phyloP scores from a whole-genome alignment of 2,329 filamentous ascomycete genomes.

The Penicillium sp. region DNA sequence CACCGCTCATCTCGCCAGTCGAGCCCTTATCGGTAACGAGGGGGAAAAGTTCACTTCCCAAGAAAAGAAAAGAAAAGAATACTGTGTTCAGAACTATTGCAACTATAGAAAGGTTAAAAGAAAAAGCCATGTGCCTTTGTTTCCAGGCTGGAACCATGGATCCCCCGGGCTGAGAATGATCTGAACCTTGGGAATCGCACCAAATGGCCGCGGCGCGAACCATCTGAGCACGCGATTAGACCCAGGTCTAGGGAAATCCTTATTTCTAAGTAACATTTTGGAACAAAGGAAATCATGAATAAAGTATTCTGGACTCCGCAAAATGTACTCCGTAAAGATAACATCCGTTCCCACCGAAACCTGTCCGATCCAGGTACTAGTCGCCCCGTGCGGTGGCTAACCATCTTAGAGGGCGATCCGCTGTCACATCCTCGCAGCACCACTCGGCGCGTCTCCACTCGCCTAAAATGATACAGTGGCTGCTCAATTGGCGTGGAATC shows the following conservation, averaged over 20 bases:
- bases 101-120: neutral
- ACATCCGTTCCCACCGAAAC: neutral
- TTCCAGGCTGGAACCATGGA: conserved; percentile 7
- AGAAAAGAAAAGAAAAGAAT: neutral
- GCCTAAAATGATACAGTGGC: conserved; percentile 23
- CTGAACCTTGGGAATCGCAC: conserved; percentile 12
- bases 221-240: conserved; percentile 4
- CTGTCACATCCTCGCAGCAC: conserved; percentile 33
- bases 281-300: neutral
- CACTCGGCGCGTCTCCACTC: conserved; percentile 27
- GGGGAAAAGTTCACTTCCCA: neutral
- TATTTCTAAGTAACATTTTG: neutral
- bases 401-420: conserved; percentile 28
- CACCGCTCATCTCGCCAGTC: conserved; percentile 23
- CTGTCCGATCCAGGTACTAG: conserved; percentile 25
- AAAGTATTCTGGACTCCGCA: neutral
- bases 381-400: conserved; percentile 23
- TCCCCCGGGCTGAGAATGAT: neutral
- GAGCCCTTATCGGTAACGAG: neutral
- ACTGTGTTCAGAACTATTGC: neutral
- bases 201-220: conserved; percentile 8
- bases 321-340: neutral
- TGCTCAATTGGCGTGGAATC: conserved; percentile 9
- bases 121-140: neutral
- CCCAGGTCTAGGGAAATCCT: neutral